Evolutionary conservation across 2,329 filamentous ascomycete genomes (phyloP), one percentile per base, ranked within the genome.

Genomic region (Beauveria bassiana): DNA sequence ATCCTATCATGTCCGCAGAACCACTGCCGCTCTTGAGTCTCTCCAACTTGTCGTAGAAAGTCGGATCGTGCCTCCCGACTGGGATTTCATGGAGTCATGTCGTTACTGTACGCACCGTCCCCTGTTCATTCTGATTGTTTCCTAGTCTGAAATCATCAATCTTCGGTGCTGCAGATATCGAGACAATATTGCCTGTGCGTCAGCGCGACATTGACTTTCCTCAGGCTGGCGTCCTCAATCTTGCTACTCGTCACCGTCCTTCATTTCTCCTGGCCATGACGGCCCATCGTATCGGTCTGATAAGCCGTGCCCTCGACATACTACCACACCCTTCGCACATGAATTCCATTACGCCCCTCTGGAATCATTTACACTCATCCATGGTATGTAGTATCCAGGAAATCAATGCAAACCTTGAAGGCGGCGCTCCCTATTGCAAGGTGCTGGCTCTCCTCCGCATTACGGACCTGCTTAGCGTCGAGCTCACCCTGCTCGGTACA

Each of bases 21-120:
- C 50, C n/a, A 14, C 31, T 22, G 12, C 10, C 3, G 5, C 16
- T 18, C 10, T 20, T 3, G 52, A 55, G 2, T 16, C 38, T 3
- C 52, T 57, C 18, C 38, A 57, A 12, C 10, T 9, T 5, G 42
- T 38, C 22, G 8, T 24, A 28, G 42, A 46, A 22, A 14, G n/a
- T 22, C 54, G 42, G 3, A 18, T 57, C 2, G n/a, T 14, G 3
- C 42, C 54, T 38, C 42, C 54, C 5, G 54, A 57, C 8, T 57
- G 42, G 42, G 54, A 57, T 16, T 57, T 57, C 18, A 46, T 57
- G 54, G 54, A 57, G n/a, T 31, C 54, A 10, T 57, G 54, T 38
- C 40, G 54, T 22, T 57, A 47, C 20, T 57, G 54, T 57, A 38
- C 9, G 52, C 38, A 24, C 38, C 40, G 20, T 45, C 40, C 20